Evolutionary conservation across 805 yeast genomes (phyloP).

Genomic region (Wickerhamiella lipophila): DNA sequence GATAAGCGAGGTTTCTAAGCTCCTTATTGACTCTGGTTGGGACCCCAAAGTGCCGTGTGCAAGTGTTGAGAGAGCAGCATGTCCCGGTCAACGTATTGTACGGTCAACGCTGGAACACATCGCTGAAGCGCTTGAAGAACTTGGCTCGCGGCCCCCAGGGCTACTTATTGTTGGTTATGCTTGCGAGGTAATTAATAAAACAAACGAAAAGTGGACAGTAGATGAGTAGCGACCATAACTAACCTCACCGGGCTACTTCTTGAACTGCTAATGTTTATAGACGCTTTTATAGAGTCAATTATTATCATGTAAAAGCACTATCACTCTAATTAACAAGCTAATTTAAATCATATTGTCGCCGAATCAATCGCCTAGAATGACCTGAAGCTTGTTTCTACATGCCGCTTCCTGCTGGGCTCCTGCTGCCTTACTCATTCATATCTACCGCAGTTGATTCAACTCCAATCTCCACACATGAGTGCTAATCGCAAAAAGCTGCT

Average conservation of each 20-base stretch:
- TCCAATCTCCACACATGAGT: constrained; percentile 16
- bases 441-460: neutral
- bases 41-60: constrained; percentile 62
- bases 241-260: no score
- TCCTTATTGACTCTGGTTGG: constrained; percentile 51
- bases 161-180: constrained; percentile 69
- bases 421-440: neutral
- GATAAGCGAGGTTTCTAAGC: constrained; percentile 28
- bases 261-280: no score
- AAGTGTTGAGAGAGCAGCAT: constrained; percentile 79
- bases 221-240: constrained; percentile 35
- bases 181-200: constrained; percentile 41
- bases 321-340: no score
- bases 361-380: no score
- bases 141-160: constrained; percentile 90
- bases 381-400: no score
- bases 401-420: no score
- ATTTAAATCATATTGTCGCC: no score
- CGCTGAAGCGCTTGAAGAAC: constrained; percentile 57
- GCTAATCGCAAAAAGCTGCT: constrained; percentile 43
- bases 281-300: no score
- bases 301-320: no score
- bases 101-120: constrained; percentile 57
- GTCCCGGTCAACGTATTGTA: constrained; percentile 82
- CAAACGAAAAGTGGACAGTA: constrained; percentile 33